Evolutionary conservation across 345 rosid genomes (phyloP).

Genomic region (Euphorbia tirucalli): DNA sequence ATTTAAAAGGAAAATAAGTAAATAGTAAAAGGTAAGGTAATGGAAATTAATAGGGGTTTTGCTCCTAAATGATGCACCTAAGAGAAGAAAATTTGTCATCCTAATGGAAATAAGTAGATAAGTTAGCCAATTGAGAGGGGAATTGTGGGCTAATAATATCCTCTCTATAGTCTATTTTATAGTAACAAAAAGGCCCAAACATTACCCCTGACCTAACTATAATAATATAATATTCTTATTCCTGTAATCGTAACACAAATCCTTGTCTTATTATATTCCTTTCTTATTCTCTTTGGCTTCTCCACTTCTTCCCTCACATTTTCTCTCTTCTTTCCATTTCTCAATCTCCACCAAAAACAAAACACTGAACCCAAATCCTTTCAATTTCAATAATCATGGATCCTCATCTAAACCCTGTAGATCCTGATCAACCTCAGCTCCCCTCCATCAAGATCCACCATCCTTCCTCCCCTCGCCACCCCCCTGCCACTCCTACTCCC

Average conservation of each 20-base stretch:
- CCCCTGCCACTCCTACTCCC: conserved; percentile 59
- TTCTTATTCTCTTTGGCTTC: neutral
- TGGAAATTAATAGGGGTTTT: too few relatives aligned
- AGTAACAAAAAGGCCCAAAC: too few relatives aligned
- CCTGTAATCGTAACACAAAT: neutral
- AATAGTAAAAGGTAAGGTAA: too few relatives aligned
- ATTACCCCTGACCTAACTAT: too few relatives aligned
- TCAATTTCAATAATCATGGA: neutral
- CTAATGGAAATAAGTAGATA: too few relatives aligned
- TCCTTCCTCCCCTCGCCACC: conserved; percentile 24
- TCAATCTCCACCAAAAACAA: neutral
- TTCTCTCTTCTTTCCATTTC: neutral
- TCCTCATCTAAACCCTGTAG: conserved; percentile 29
- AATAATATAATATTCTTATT: neutral
- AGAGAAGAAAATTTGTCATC: too few relatives aligned
- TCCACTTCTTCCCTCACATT: neutral
- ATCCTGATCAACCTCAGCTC: conserved; percentile 49
- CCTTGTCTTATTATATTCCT: neutral
- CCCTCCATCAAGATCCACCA: conserved; percentile 37
- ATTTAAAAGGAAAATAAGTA: too few relatives aligned
- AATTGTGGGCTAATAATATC: too few relatives aligned
- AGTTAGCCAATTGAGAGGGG: too few relatives aligned
- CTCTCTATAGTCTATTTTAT: too few relatives aligned
- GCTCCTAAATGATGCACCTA: too few relatives aligned
- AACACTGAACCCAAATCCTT: neutral